A percentile compares a stretch with the other conserved stretches of the same genome.
Evolutionary conservation across 192 early-diverging fungal genomes (phyloP).

Genomic region (Coemansia sp.): DNA sequence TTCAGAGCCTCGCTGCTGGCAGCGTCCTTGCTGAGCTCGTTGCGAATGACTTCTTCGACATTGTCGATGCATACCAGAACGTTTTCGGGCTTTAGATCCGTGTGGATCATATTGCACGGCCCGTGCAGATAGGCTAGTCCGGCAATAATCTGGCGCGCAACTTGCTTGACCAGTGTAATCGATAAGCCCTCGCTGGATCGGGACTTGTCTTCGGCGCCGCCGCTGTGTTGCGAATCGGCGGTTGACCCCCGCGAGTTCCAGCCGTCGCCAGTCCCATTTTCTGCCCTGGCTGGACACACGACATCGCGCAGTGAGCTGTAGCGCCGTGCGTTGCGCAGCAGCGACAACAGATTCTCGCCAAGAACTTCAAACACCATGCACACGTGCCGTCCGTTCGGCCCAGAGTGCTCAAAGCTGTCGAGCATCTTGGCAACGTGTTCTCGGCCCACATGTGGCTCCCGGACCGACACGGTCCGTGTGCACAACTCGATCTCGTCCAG

Average conservation of each 20-base stretch:
- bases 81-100: conserved; percentile 97
- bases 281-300: conserved; percentile 14
- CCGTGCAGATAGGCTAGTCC: conserved; percentile 93
- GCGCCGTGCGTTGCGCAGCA: conserved; percentile 65
- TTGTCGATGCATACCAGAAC: conserved; percentile 88
- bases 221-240: neutral
- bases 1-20: neutral
- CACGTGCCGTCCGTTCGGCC: conserved; percentile 87
- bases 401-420: conserved; percentile 88
- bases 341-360: conserved; percentile 87
- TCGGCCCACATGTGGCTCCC: conserved; percentile 35
- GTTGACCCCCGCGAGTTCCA: neutral
- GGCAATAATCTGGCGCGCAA: conserved; percentile 84
- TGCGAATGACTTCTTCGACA: conserved; percentile 71
- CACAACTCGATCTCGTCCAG: conserved; percentile 94
- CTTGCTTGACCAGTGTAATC: conserved; percentile 79
- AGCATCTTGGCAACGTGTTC: conserved; percentile 77
- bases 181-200: conserved; percentile 68
- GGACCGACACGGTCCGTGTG: conserved; percentile 62
- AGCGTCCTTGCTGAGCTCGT: conserved; percentile 32
- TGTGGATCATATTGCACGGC: conserved; percentile 95
- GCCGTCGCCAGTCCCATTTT: conserved; percentile 17
- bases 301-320: conserved; percentile 37
- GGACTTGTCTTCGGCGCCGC: conserved; percentile 12
- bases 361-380: conserved; percentile 98